A percentile compares a stretch with the other conserved stretches of the same genome.
Evolutionary conservation across 2,329 filamentous ascomycete species (phyloP).

Genomic region (Dactylonectria estremocensis): DNA sequence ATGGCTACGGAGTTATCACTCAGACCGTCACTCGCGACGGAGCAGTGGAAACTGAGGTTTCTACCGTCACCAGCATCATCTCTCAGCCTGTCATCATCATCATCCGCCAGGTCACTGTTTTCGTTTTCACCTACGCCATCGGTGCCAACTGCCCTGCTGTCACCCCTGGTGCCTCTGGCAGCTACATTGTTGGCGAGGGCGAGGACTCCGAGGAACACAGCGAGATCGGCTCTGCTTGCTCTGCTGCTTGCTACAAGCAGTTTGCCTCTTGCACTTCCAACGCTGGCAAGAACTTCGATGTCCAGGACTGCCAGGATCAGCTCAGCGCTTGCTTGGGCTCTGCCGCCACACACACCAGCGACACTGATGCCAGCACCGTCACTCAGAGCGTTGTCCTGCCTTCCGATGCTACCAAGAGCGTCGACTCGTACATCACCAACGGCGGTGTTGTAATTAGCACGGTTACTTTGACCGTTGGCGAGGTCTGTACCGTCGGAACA

Average conservation of each 20-base stretch:
- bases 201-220: conserved; percentile 37
- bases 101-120: conserved; percentile 33
- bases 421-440: conserved; percentile 36
- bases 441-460: conserved; percentile 45
- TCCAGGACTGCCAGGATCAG: conserved; percentile 46
- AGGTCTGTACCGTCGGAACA: conserved; percentile 45
- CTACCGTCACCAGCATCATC: conserved; percentile 31
- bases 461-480: conserved; percentile 46
- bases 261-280: conserved; percentile 42
- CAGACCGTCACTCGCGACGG: conserved; percentile 20
- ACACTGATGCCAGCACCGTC: conserved; percentile 36
- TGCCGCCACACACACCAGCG: conserved; percentile 44
- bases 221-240: conserved; percentile 42
- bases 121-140: conserved; percentile 37
- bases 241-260: conserved; percentile 46
- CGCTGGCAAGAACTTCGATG: conserved; percentile 45
- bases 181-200: conserved; percentile 42
- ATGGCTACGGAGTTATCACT: conserved; percentile 12
- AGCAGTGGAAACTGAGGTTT: conserved; percentile 21
- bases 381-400: conserved; percentile 47
- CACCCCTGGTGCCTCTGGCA: conserved; percentile 36
- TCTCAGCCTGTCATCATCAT: conserved; percentile 23
- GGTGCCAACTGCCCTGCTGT: conserved; percentile 48
- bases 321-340: conserved; percentile 43
- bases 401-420: conserved; percentile 40